Conservation (phyloP, 2,329 filamentous ascomycete genomes). For the Aplosporella prunicola region DNA sequence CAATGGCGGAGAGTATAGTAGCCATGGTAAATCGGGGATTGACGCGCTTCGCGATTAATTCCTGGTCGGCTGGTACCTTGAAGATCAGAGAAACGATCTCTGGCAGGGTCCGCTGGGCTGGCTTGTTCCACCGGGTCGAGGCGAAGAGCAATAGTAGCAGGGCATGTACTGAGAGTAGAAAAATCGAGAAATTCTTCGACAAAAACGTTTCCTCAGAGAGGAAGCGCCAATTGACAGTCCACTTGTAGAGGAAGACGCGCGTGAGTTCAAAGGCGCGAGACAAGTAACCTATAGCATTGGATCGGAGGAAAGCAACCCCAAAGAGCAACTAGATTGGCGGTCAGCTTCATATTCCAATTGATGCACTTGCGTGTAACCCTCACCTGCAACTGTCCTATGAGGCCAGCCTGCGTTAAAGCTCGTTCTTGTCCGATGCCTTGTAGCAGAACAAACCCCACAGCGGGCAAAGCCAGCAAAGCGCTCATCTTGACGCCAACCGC, state of each 20-base stretch:
- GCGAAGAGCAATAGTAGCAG: conserved; percentile 59
- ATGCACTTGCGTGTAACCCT: conserved; percentile 27
- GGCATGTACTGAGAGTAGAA: conserved; percentile 57
- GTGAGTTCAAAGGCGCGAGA: conserved; percentile 82
- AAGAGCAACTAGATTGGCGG: conserved; percentile 39
- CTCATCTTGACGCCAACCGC: conserved; percentile 96
- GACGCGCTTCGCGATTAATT: conserved; percentile 47
- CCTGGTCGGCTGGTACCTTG: conserved; percentile 40
- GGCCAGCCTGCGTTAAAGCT: conserved; percentile 56
- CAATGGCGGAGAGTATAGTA: conserved; percentile 64
- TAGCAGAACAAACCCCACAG: conserved; percentile 66
- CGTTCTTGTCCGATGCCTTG: conserved; percentile 59
- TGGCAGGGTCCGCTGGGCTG: conserved; percentile 50
- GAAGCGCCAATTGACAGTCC: conserved; percentile 99
- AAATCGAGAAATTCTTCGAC: conserved; percentile 56
- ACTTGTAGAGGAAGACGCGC: conserved; percentile 86
- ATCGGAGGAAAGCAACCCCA: conserved; percentile 58
- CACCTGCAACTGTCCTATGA: conserved; percentile 73
- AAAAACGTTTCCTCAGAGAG: conserved; percentile 76
- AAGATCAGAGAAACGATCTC: conserved; percentile 44
- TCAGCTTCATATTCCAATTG: conserved; percentile 14
- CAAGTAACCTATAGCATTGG: conserved; percentile 62
- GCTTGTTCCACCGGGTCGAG: conserved; percentile 60
- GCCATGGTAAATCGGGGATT: conserved; percentile 67
- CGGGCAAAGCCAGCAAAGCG: conserved; percentile 70